These are phyloP conservation scores for Gentiana dahurica DNA, from an alignment of 257 asterid species.

Conservation along the genomic window DNA sequence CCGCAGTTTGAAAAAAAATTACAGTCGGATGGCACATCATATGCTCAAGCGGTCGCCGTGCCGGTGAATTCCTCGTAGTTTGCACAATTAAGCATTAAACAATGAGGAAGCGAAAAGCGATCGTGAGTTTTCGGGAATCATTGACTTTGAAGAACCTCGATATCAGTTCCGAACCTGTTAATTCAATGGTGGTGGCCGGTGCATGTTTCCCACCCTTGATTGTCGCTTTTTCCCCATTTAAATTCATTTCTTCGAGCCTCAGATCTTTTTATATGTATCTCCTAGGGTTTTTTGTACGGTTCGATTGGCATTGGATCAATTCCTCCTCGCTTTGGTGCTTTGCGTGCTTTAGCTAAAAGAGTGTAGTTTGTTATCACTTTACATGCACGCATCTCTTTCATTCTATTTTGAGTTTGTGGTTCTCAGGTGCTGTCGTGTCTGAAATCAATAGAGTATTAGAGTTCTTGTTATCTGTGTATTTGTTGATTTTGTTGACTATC, in stretches of 20 bases:
- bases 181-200: slow-evolving; percentile 10
- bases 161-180: slow-evolving; percentile 10
- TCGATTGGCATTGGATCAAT: not conserved
- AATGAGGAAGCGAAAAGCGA: not conserved
- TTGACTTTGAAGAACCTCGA: slow-evolving; percentile 18
- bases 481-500: not conserved
- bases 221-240: slow-evolving; percentile 16
- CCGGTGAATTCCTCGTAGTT: not conserved
- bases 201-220: slow-evolving; percentile 17
- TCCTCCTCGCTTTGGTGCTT: not conserved
- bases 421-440: slow-evolving; percentile 1
- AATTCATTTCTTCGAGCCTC: not conserved
- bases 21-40: too few species aligned
- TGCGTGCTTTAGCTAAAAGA: not conserved
- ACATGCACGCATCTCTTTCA: slow-evolving; percentile 13
- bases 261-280: too few species aligned
- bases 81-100: not conserved
- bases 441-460: not conserved
- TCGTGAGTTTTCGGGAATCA: not conserved
- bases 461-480: not conserved
- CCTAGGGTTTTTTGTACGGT: not conserved
- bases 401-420: not conserved
- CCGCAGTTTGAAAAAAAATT: too few species aligned
- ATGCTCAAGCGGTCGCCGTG: too few species aligned
- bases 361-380: not conserved